These are phyloP conservation scores for Pholiota adiposa DNA, from an alignment of 1,284 basidiomycete species.

Conservation along the genomic window DNA sequence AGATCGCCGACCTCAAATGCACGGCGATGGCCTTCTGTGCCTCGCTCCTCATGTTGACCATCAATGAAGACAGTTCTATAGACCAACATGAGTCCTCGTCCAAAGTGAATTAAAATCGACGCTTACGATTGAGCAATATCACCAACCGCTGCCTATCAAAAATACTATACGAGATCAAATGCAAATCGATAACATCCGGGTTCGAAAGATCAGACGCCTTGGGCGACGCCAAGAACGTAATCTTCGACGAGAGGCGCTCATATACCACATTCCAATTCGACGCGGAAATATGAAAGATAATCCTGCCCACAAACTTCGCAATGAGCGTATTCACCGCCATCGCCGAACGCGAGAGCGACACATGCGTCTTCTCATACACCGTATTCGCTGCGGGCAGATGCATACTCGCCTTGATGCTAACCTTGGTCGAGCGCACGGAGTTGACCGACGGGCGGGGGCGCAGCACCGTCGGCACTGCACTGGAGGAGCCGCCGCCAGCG, in stretches of 20 bases:
- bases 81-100: neutral
- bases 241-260: slow-evolving; percentile 73
- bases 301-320: slow-evolving; percentile 72
- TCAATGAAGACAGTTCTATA: slow-evolving; percentile 79
- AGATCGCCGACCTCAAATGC: slow-evolving; percentile 81
- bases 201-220: slow-evolving; percentile 45
- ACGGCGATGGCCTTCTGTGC: slow-evolving; percentile 76
- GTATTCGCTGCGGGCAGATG: slow-evolving; percentile 49
- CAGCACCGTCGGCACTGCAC: slow-evolving; percentile 27
- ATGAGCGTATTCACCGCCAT: slow-evolving; percentile 64
- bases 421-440: slow-evolving; percentile 47
- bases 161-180: slow-evolving; percentile 74
- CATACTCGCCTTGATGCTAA: slow-evolving; percentile 42
- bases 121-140: slow-evolving; percentile 66
- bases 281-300: slow-evolving; percentile 88
- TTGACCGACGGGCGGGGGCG: slow-evolving; percentile 45
- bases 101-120: neutral
- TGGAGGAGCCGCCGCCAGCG: slow-evolving; percentile 1
- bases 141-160: slow-evolving; percentile 69
- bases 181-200: slow-evolving; percentile 73
- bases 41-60: slow-evolving; percentile 83
- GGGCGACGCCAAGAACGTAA: slow-evolving; percentile 63
- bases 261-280: slow-evolving; percentile 90
- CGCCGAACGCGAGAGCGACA: slow-evolving; percentile 61
- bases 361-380: slow-evolving; percentile 70